These are phyloP conservation scores for Sphagnum fallax DNA, from an alignment of 228 moss, liverwort and hornwort genomes.

Conservation along the genomic window DNA sequence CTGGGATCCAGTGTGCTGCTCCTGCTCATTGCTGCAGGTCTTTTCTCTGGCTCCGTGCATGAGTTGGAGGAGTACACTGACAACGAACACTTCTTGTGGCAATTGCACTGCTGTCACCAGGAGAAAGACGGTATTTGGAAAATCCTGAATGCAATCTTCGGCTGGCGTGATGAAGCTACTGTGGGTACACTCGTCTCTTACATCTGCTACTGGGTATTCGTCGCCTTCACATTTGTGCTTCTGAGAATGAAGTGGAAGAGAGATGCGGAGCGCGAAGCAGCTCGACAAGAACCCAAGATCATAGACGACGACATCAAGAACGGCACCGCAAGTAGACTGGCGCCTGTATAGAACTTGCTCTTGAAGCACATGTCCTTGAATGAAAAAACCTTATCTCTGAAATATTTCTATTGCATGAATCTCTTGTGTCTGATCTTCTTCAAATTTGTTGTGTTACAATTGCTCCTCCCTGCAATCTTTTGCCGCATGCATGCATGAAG, in stretches of 20 bases:
- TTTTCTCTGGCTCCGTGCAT: slow-evolving; percentile 51
- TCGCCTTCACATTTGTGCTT: not conserved
- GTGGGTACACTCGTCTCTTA: slow-evolving; percentile 46
- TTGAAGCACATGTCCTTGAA: too few relatives aligned
- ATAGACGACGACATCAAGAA: not conserved
- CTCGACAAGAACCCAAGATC: slow-evolving; percentile 5
- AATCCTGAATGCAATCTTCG: slow-evolving; percentile 44
- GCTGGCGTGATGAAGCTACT: slow-evolving; percentile 60
- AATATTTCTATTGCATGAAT: too few relatives aligned
- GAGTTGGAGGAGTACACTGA: slow-evolving; percentile 62
- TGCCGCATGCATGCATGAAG: too few relatives aligned
- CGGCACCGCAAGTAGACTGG: too few relatives aligned
- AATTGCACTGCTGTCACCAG: slow-evolving; percentile 57
- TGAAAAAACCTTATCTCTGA: too few relatives aligned
- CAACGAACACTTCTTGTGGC: slow-evolving; percentile 45
- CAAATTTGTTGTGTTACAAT: too few relatives aligned
- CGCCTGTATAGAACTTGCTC: too few relatives aligned
- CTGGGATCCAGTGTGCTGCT: slow-evolving; percentile 27
- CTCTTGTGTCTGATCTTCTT: too few relatives aligned
- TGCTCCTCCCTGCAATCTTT: too few relatives aligned
- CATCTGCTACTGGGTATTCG: slow-evolving; percentile 53
- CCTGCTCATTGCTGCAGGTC: slow-evolving; percentile 42
- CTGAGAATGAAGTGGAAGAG: slow-evolving; percentile 33
- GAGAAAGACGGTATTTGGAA: slow-evolving; percentile 50
- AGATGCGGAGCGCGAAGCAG: slow-evolving; percentile 23